Conservation (phyloP, 129 eudicot genomes). For the Flaveria trinervia region DNA sequence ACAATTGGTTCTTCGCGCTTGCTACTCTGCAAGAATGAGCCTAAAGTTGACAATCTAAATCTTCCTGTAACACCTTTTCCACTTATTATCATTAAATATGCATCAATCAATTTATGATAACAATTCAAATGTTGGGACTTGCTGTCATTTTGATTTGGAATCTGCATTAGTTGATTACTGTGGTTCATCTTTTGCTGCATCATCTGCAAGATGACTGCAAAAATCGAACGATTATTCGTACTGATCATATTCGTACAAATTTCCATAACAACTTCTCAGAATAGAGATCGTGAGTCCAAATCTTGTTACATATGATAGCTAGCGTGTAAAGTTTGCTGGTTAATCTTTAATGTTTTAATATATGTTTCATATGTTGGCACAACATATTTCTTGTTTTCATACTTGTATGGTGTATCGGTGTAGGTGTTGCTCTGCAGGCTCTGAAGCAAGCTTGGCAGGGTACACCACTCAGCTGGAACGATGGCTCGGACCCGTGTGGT, state of each 20-base stretch:
- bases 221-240: conserved; percentile 8
- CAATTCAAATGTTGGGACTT: neutral
- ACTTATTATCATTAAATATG: neutral
- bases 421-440: conserved; percentile 50
- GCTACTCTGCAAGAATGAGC: conserved; percentile 12
- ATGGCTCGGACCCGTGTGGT: conserved; percentile 59
- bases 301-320: neutral
- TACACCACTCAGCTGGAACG: conserved; percentile 56
- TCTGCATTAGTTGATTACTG: neutral
- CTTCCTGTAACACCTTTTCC: neutral
- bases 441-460: conserved; percentile 54
- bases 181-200: conserved; percentile 10
- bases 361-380: neutral
- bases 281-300: conserved; percentile 34
- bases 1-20: neutral
- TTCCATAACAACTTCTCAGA: conserved; percentile 35
- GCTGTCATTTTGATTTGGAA: neutral
- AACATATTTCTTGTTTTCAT: neutral
- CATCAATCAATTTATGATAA: neutral
- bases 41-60: neutral
- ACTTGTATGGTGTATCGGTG: conserved; percentile 32
- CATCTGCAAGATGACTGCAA: conserved; percentile 20
- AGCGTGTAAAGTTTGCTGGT: neutral
- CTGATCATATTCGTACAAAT: conserved; percentile 22
- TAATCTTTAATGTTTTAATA: neutral